These are phyloP conservation scores for Gossypium arboreum DNA, from an alignment of 345 rosid species.

Conservation along the genomic window DNA sequence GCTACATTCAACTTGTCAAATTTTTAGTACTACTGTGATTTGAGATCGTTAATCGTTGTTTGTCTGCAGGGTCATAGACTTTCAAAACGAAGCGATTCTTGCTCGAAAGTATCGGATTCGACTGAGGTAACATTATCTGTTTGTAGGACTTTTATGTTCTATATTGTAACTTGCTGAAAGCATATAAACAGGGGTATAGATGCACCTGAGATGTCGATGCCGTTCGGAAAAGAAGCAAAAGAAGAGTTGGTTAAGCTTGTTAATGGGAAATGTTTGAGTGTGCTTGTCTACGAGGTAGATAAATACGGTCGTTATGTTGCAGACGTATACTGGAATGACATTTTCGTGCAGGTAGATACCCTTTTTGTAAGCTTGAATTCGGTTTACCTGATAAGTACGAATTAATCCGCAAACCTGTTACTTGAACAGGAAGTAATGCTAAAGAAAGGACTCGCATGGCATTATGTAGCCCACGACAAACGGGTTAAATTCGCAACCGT, in stretches of 20 bases:
- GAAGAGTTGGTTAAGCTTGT: slow-evolving; percentile 58
- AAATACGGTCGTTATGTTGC: slow-evolving; percentile 64
- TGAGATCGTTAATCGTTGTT: not conserved
- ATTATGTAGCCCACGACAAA: slow-evolving; percentile 57
- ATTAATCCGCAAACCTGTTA: not conserved
- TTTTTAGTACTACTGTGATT: not conserved
- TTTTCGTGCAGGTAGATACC: slow-evolving; percentile 63
- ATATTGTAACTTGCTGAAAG: slow-evolving; percentile 14
- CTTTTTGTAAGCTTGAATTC: not conserved
- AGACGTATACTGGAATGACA: slow-evolving; percentile 69
- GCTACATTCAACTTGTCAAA: slow-evolving; percentile 10
- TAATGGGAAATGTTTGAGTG: slow-evolving; percentile 58
- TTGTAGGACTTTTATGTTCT: not conserved
- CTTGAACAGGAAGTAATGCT: slow-evolving; percentile 60
- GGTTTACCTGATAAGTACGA: not conserved
- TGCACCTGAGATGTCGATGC: slow-evolving; percentile 79
- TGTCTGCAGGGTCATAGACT: slow-evolving; percentile 36
- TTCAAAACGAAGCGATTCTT: slow-evolving; percentile 59
- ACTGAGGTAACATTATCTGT: slow-evolving; percentile 38
- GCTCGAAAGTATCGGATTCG: slow-evolving; percentile 71
- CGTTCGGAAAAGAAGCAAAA: slow-evolving; percentile 67
- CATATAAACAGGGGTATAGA: slow-evolving; percentile 66
- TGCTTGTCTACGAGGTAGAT: slow-evolving; percentile 62
- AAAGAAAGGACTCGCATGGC: slow-evolving; percentile 87
- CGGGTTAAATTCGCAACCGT: slow-evolving; percentile 30